Evolutionary conservation across 208 protist genomes (phyloP), one percentile per base, ranked within the genome.

Genomic region (Leishmania amazonensis): DNA sequence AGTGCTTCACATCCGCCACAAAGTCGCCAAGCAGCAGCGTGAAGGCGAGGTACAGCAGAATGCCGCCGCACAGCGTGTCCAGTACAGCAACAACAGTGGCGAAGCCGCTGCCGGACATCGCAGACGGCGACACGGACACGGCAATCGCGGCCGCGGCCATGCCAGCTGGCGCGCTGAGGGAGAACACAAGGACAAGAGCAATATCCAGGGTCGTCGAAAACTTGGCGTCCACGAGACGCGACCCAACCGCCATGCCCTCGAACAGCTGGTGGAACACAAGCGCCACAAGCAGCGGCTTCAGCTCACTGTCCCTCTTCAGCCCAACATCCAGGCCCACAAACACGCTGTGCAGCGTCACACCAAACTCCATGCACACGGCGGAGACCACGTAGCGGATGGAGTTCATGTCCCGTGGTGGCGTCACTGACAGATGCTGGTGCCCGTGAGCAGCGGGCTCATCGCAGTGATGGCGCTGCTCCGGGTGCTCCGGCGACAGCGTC

Each of bases 31-130:
- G 78, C 74, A 96, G 86, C 62, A 96, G 81, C 5, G 68, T 86
- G 77, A 96, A 96, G 45, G 82, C 90, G 73, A 96, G 81, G 80
- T 94, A 96, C 60, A 94, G 81, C 75, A 96, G 84, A 54, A 96
- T 94, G 38, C 92, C 92, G 35, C 88, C 89, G 74, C 92, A 96
- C 42, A 93, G 60, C 4, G 92, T 71, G 75, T 93, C 87, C 65
- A 90, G 78, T 11, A 94, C 87, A 21, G 84, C 89, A 64, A 91
- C 72, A 35, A 87, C 75, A 8, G 82, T 79, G 2, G 87, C 81
- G 58, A 93, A 95, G 15, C 47, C 64, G 0, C 60, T 42, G 9
- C 88, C 89, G 3, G 83, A 87, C 81, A 93, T 84, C 31, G 85
- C 81, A 28, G 80, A 40, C 15, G 70, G 83, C 24, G 88, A 86